These are phyloP conservation scores for Cyclotella baltica DNA, from an alignment of 108 stramenopile species.

Conservation along the genomic window DNA sequence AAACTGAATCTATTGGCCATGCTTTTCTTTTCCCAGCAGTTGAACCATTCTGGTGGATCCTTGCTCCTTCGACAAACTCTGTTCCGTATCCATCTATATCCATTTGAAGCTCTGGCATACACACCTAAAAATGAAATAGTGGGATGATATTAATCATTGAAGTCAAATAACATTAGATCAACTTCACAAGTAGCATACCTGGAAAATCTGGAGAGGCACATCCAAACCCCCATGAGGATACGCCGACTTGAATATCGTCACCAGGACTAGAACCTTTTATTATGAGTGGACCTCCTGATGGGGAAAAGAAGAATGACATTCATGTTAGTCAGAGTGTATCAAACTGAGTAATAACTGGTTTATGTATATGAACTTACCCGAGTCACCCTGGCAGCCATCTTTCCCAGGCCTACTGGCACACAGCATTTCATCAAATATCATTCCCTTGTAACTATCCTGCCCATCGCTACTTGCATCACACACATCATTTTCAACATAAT, in stretches of 20 bases:
- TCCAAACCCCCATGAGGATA: slow-evolving; percentile 8
- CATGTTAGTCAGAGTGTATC: neutral
- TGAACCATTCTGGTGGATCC: slow-evolving; percentile 12
- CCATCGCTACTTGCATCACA: slow-evolving; percentile 10
- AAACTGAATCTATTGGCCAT: neutral
- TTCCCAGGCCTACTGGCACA: slow-evolving; percentile 10
- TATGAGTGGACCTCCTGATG: slow-evolving; percentile 6
- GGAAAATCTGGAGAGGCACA: slow-evolving; percentile 16
- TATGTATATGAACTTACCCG: neutral
- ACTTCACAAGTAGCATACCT: too few relatives aligned
- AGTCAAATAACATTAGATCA: too few relatives aligned
- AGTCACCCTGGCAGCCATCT: slow-evolving; percentile 19
- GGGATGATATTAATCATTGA: too few relatives aligned
- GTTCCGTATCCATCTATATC: slow-evolving; percentile 12
- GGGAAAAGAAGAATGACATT: neutral
- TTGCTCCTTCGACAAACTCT: slow-evolving; percentile 7
- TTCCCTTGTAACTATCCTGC: slow-evolving; percentile 6
- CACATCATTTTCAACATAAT: slow-evolving; percentile 7
- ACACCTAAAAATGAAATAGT: neutral
- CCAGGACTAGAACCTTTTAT: neutral
- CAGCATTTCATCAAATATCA: neutral
- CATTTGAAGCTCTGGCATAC: neutral
- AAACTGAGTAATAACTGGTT: neutral
- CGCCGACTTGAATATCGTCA: neutral
- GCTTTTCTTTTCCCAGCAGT: slow-evolving; percentile 12